Percentiles rank a stretch among this genome's conserved stretches.
phyloP scores from a whole-genome alignment of 2,329 filamentous ascomycete genomes.

The Aspergillus neoniger region DNA sequence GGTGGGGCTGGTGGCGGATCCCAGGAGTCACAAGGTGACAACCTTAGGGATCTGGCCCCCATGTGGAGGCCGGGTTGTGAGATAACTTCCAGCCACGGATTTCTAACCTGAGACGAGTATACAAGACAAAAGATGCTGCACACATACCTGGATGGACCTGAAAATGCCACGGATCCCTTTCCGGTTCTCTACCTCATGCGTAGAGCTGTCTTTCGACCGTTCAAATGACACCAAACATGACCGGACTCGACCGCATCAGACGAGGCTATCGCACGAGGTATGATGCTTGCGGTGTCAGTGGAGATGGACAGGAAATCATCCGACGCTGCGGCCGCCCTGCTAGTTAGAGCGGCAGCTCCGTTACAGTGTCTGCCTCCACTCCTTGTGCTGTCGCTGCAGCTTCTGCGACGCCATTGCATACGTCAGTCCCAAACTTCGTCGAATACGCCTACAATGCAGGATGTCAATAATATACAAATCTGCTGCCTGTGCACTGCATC shows the following conservation, averaged over 20 bases:
- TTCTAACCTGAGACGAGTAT: neutral
- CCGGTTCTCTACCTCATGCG: neutral
- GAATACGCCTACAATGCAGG: neutral
- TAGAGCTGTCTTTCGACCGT: no score
- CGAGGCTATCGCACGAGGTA: no score
- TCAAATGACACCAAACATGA: no score
- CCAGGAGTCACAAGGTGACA: neutral
- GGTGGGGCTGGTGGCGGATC: no score
- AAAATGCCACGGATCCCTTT: no score
- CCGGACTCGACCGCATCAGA: no score
- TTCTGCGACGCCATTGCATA: neutral
- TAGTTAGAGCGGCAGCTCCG: neutral
- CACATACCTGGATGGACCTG: neutral
- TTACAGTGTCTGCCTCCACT: neutral
- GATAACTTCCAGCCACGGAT: neutral
- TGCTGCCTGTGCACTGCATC: neutral
- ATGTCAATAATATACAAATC: neutral
- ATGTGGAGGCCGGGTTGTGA: no score
- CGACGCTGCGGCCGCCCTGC: neutral
- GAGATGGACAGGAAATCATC: neutral
- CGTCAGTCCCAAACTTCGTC: neutral
- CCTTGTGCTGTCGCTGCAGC: constrained; percentile 2
- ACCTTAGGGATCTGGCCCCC: neutral
- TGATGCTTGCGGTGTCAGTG: neutral
- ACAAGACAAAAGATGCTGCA: neutral